Conservation (phyloP, 1,284 basidiomycete species). For the Cryptococcus sp. region DNA sequence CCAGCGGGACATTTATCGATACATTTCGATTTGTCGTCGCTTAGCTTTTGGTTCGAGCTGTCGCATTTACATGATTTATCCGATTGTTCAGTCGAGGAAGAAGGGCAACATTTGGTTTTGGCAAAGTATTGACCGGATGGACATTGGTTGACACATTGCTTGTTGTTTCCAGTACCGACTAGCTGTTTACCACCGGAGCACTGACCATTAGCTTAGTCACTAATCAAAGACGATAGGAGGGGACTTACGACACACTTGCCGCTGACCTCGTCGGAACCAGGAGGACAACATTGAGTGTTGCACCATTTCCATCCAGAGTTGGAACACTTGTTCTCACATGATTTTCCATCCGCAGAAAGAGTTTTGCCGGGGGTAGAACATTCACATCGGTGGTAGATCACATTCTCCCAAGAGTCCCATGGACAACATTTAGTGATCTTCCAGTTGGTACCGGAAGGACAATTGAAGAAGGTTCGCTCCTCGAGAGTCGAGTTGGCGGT, state of each 20-base stretch:
- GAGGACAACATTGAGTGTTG: constrained; percentile 2
- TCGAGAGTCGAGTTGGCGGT: not conserved
- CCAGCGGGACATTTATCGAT: not conserved
- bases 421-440: constrained; percentile 9
- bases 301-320: not conserved
- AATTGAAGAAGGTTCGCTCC: not conserved
- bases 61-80: not conserved
- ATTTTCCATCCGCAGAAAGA: constrained; percentile 1
- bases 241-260: constrained; percentile 2
- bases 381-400: not conserved
- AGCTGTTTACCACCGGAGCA: not conserved
- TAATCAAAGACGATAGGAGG: not conserved
- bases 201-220: not conserved
- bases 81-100: not conserved
- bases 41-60: not conserved
- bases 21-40: not conserved
- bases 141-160: not conserved
- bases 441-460: not conserved
- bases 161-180: not conserved
- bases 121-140: not conserved
- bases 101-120: constrained; percentile 2
- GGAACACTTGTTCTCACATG: not conserved
- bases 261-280: not conserved
- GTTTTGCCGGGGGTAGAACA: not conserved
- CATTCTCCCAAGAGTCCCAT: not conserved